phyloP scores from a whole-genome alignment of 805 yeast species.

The Myxozyma geophila region DNA sequence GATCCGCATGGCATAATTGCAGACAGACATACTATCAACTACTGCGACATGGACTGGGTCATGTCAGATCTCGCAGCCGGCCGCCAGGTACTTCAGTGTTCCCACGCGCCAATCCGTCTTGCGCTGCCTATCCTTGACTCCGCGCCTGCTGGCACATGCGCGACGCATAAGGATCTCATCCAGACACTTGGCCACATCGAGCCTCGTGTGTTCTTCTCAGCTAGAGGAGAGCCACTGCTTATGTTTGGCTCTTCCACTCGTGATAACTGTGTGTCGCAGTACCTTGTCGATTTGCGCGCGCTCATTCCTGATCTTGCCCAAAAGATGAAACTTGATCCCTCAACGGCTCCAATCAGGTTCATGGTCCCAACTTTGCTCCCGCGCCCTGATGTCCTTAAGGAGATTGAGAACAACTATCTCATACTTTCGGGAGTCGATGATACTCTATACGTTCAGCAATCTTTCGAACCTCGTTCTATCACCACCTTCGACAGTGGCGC shows the following conservation, averaged over 20 bases:
- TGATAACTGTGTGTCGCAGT: conserved; percentile 23
- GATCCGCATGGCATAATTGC: neutral
- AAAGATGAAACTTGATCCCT: conserved; percentile 13
- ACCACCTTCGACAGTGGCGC: neutral
- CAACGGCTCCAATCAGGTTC: conserved; percentile 22
- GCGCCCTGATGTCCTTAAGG: neutral
- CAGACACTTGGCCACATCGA: conserved; percentile 22
- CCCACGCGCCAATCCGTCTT: conserved; percentile 1
- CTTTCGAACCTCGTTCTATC: conserved; percentile 19
- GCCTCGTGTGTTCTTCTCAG: conserved; percentile 31
- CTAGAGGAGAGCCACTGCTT: conserved; percentile 32
- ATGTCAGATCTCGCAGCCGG: conserved; percentile 6
- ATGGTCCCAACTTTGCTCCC: conserved; percentile 14
- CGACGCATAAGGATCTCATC: neutral
- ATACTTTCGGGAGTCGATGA: conserved; percentile 19
- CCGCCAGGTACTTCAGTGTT: conserved; percentile 20
- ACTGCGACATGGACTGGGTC: conserved; percentile 31
- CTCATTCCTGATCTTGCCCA: conserved; percentile 25
- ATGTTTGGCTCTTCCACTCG: conserved; percentile 19
- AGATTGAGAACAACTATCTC: conserved; percentile 26
- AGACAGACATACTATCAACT: conserved; percentile 16
- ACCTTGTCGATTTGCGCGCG: conserved; percentile 29
- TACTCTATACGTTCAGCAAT: conserved; percentile 25
- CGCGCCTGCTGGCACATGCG: conserved; percentile 20
- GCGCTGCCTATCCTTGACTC: conserved; percentile 7